Evolutionary conservation across 495 filamentous ascomycete species (phyloP).

Genomic region (Penicillium verhagenii): DNA sequence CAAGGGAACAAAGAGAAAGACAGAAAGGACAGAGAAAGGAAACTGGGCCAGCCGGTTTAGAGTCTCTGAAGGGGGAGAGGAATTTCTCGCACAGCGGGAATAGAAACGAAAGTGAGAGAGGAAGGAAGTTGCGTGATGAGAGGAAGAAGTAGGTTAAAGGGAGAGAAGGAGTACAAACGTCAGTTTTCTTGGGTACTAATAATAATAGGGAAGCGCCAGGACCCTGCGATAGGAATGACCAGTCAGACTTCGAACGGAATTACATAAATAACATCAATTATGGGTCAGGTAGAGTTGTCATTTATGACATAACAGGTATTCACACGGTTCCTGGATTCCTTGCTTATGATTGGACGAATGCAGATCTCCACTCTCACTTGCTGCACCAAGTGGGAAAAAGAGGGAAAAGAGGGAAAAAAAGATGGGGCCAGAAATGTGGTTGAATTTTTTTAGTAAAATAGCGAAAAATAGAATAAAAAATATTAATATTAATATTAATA

Average conservation of each 20-base stretch:
- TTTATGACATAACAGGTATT: slow-evolving; percentile 9
- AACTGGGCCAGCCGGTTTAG: slow-evolving; percentile 44
- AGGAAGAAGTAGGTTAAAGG: slow-evolving; percentile 13
- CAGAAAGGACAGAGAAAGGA: slow-evolving; percentile 32
- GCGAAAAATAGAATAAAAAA: background rate
- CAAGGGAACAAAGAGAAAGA: slow-evolving; percentile 29
- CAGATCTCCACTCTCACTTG: background rate
- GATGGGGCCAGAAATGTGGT: slow-evolving; percentile 1
- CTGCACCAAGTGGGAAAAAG: too few species aligned
- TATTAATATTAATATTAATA: too few species aligned
- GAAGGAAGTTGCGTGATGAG: slow-evolving; percentile 17
- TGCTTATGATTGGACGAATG: background rate
- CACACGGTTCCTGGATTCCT: slow-evolving; percentile 2
- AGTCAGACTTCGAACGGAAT: slow-evolving; percentile 2
- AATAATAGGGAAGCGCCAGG: slow-evolving; percentile 17
- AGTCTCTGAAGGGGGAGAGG: slow-evolving; percentile 31
- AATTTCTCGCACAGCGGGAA: slow-evolving; percentile 41
- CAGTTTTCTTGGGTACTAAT: slow-evolving; percentile 20
- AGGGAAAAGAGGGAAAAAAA: background rate
- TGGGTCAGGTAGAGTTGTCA: background rate
- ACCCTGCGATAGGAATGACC: background rate
- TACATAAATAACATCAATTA: background rate
- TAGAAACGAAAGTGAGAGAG: slow-evolving; percentile 38
- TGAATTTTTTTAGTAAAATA: background rate
- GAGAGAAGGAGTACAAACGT: slow-evolving; percentile 5